Base-by-base conservation (phyloP, 352 stramenopile species). In the Globisporangium emineosum region DNA sequence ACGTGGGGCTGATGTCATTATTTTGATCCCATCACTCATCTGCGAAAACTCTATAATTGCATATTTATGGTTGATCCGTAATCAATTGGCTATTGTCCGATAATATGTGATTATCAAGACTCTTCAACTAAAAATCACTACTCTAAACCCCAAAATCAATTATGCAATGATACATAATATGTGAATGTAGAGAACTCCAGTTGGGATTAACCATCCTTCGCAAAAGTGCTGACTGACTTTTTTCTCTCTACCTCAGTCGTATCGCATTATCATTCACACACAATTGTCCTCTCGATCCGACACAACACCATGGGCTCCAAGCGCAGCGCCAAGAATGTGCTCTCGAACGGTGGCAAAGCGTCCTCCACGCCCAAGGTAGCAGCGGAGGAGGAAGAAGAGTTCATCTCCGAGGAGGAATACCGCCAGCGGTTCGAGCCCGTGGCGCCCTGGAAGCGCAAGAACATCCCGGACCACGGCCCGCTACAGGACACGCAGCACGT, bases 391-490 rank as follows among this genome's bases (percentile, higher is more conserved):
- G 47, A 81, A 21, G 58, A 69, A 10, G 75, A 86, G 43, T 76
- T 79, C 47, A 57, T 79, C 58, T 70, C 67, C 35, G 75, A 89
- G 40, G 81, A 81, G 25, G 79, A 77, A 27, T 88, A 81, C 57
- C 75, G 74, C 55, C 88, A 85, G 68, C 58, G 79, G 27, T 83
- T 90, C 51, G 86, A 94, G 64, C 84, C 84, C 4, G 81, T 94
- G 37, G 83, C 86, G 57, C 86, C 86, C 5, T 94, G 86, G 86
- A 91, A 93, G 30, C 81, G 82, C 42, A 68, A 81, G 32, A 73
- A 88, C 63, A 94, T 94, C 60, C 86, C 86, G 6, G 86, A 94
- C 68, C 89, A 88, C 62, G 86, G 86, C 0, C 83, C 82, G 23
- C 70, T 93, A 19, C 53, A 81, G 30, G 83, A 94, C 57, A 57